Base-by-base conservation (phyloP, 331 rosid species). In the Prunus yedoensis region DNA sequence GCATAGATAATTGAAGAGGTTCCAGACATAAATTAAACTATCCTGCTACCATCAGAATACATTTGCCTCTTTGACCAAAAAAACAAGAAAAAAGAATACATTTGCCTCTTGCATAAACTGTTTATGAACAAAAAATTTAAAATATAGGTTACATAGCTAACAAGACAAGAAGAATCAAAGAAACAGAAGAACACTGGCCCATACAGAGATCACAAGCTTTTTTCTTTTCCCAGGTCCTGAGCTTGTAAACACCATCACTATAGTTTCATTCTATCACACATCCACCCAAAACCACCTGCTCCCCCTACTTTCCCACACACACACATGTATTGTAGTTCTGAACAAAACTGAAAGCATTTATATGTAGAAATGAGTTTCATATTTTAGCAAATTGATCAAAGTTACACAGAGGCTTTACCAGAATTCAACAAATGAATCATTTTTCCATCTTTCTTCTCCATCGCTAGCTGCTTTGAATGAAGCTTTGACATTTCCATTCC, bases 401-500 rank as follows among this genome's bases (percentile, higher is more conserved):
- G 64, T 18, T 45, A 66, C 59, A 46, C 14, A 50, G 56, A 41
- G 66, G 46, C 53, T 49, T 80, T 70, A 75, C 84, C 49, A 51
- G 68, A 17, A 75, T 60, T 80, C 30, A 49, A 70, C 68, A 54
- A 50, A 45, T 12, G 59, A 54, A 57, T 49, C 4, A 60, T 32
- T 66, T 80, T 80, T 59, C 71, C 75, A 25, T 49, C 79, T 38
- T 17, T 58, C 49, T 46, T 66, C 51, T 59, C 70, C 10, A 74
- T 58, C 32, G 30, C 60, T 35, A 45, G 52, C 45, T 63, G 73
- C 77, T 66, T 80, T 45, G 74, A 70, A 50, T 75, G 80, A 25
- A 80, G 84, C 77, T 46, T 75, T 8, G 68, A 43, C 74, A 80
- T 69, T 56, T 80, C 77, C 4, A 67, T 75, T 38, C 52, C 77